Percentiles rank a stretch among this genome's conserved stretches.
Conservation (phyloP, 495 filamentous ascomycete species). For the Daldinia loculata region DNA sequence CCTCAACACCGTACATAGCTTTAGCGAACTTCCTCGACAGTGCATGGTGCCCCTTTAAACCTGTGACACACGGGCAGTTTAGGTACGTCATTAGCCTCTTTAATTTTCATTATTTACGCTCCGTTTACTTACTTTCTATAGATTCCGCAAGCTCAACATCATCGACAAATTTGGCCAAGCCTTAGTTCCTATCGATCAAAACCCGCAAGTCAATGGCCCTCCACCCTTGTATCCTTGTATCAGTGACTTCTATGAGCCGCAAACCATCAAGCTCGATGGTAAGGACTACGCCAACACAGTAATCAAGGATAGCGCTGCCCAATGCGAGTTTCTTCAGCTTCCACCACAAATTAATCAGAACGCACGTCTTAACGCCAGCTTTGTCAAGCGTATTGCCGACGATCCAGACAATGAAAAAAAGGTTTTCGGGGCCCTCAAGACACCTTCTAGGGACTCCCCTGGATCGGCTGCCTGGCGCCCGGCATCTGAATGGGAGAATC, state of each 20-base stretch:
- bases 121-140: neutral
- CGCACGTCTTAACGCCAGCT: neutral
- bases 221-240: constrained; percentile 46
- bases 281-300: neutral
- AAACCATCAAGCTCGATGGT: constrained; percentile 2
- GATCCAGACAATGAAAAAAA: neutral
- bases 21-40: neutral
- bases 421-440: neutral
- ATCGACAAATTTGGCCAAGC: constrained; percentile 54
- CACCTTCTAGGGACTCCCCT: neutral
- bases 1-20: constrained; percentile 31
- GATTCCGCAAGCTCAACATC: constrained; percentile 59
- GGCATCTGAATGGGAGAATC: constrained; percentile 56
- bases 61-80: constrained; percentile 58
- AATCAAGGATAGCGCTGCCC: neutral
- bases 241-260: constrained; percentile 32
- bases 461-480: neutral
- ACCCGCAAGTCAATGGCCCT: constrained; percentile 38
- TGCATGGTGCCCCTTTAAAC: constrained; percentile 47
- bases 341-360: neutral
- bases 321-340: neutral
- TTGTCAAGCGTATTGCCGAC: neutral
- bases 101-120: neutral
- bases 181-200: constrained; percentile 41
- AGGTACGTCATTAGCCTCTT: neutral